Evolutionary conservation across 352 stramenopile species (phyloP), one percentile per base, ranked within the genome.

Genomic region (Phytophthora capsici): DNA sequence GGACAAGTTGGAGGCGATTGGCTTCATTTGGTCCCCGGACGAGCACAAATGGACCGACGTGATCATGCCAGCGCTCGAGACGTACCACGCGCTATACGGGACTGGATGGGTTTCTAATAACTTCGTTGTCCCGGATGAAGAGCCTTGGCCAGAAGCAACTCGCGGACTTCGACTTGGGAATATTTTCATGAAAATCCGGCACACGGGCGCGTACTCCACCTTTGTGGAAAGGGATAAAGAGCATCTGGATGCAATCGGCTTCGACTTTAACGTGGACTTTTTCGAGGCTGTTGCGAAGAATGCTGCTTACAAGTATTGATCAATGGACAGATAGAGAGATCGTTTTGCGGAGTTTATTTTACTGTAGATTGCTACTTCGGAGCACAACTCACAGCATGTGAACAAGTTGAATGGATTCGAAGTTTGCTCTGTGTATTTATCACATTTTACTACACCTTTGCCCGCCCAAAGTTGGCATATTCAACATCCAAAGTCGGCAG

Each of bases 171-270:
- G 68, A 6, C 65, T 90, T 17, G 82, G 82, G 19, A 77, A 77
- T 26, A 71, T 83, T 40, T 80, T 87, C 45, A 75, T 83, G 57
- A 82, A 88, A 38, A 77, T 88, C 26, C 74, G 77, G 37, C 68
- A 63, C 25, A 71, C 68, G 7, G 65, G 64, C n/a, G 62, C 79
- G 26, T 87, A 80, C 47, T 62, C 75, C 22, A 54, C 67, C 6
- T 80, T 85, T 43, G 66, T 90, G 26, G 61, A 74, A 41, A 72
- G 77, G 38, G 81, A 90, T 58, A 46, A 57, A 57, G 63, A 77
- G 14, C 69, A 55, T 16, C 56, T 91, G n/a, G 60, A 87, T 26
- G 59, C 47, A 7, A 62, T 89, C 10, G 79, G 65, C 28, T 79
- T 88, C 49, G 53, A 71, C 19, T 68, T 75, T 22, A 64, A 40